Evolutionary conservation across 1,284 basidiomycete genomes (phyloP), one percentile per base, ranked within the genome.

Genomic region (Ceratobasidium sp.): DNA sequence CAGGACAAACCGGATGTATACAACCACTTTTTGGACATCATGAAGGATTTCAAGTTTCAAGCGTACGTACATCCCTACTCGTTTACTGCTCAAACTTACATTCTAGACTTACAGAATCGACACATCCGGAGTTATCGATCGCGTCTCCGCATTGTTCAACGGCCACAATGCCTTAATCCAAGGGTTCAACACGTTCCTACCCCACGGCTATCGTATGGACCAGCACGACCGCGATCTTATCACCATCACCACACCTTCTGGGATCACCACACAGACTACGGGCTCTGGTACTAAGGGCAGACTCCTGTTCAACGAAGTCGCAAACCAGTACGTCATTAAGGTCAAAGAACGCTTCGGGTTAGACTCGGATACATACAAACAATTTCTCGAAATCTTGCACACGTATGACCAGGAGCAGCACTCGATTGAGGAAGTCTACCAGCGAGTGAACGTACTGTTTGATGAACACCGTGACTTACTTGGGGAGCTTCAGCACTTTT

Each of bases 171-270:
- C 90, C 80, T 94, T 99, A 82, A 99, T 99, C 77, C 95, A 98
- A 86, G 98, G 98, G 46, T 99, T 99, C 91, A 99, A 99, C 87
- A 99, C 97, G 2, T 99, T 99, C 86, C 91, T 99, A 1, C 98
- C 98, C 0, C 91, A 95, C 28, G 97, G 97, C 49, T 99, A 99
- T 87, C 94, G 96, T 80, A 99, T 80, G 18, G 82, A 81, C 51
- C 82, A 94, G 85, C 90, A 92, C n/a, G 87, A 89, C 81, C 91
- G 95, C 82, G 93, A 94, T 83, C 90, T 92, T 77, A 99, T 99
- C 86, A 97, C 94, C 23, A 97, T 99, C 82, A 98, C 96, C 9
- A 99, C 97, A 0, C 97, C 97, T 26, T 89, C 91, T 78, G 96
- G 97, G 61, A 95, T 92, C 7, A 94, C 94, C 15, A 87, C 85